Base-by-base conservation (phyloP, 2,329 filamentous ascomycete genomes). In the Monosporascus sp. region DNA sequence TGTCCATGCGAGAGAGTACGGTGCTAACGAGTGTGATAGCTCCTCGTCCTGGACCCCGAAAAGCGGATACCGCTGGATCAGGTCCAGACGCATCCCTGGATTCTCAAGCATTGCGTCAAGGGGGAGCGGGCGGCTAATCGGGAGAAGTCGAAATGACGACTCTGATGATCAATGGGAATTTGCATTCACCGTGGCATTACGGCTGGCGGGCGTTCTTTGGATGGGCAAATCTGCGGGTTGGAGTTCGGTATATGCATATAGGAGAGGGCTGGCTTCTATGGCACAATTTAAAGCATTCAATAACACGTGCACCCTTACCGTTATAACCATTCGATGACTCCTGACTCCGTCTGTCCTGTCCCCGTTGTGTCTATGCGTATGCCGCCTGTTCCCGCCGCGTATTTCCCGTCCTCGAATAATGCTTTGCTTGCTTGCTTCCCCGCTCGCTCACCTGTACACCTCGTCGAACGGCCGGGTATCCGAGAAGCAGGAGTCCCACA, bases 381-480 rank as follows among this genome's bases (percentile, higher is more conserved):
- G 31, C 4, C 31, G 31, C 14, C 31, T 11, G 31, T 14, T 5
- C 39, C 14, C 24, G n/a, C 18, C 11, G 17, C 18, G n/a, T 6
- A 20, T 14, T 17, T 31, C 37, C 37, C 48, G 17, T 17, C 24
- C 24, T 22, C 18, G 50, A 24, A 39, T 15, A 24, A 39, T 15
- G 22, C 37, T 47, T 37, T 38, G 37, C 15, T 20, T 15, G 18
- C 14, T 35, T 11, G 9, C 49, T 52, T 22, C 17, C 49, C 37
- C n/a, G 8, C 20, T 44, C 17, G 38, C 47, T 75, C 70, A 93
- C 69, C 90, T 85, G 70, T 96, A 99, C 50, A 99, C 91, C 69
- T 97, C 93, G 70, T 97, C 91, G 72, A 99, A 99, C 2, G 94
- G 94, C 65, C 94, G 79, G 4, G 93, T 97, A 72, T 99, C 94